Evolutionary conservation across 2,329 filamentous ascomycete species (phyloP).

Genomic region (Botrytis fragariae): DNA sequence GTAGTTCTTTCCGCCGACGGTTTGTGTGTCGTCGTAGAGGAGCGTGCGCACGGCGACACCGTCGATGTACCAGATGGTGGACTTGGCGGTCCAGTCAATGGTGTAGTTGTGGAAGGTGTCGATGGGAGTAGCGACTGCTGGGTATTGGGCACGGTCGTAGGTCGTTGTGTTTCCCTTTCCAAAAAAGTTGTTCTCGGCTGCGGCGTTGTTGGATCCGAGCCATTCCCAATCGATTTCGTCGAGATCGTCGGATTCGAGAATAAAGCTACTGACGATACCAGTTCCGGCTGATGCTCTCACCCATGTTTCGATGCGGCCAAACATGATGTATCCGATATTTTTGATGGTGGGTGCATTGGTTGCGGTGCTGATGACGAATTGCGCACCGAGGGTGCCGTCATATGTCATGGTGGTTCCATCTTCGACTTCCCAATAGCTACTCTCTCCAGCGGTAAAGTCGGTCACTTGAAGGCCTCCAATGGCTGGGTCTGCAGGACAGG

Average conservation of each 20-base stretch:
- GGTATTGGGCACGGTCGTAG: constrained; percentile 47
- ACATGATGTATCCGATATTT: constrained; percentile 51
- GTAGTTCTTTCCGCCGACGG: constrained; percentile 53
- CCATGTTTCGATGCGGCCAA: constrained; percentile 49
- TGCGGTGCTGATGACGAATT: constrained; percentile 49
- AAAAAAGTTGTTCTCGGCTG: constrained; percentile 52
- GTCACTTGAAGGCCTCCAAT: constrained; percentile 42
- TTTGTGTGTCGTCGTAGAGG: constrained; percentile 45
- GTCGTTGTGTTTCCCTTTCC: constrained; percentile 53
- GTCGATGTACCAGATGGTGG: constrained; percentile 60
- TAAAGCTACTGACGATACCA: constrained; percentile 51
- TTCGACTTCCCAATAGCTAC: constrained; percentile 56
- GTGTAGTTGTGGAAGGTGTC: constrained; percentile 61
- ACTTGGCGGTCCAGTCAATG: constrained; percentile 62
- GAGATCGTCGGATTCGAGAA: constrained; percentile 50
- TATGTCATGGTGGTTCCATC: constrained; percentile 44
- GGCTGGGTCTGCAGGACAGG: constrained; percentile 45
- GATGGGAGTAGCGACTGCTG: constrained; percentile 38
- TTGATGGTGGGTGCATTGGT: constrained; percentile 48
- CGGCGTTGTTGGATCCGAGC: constrained; percentile 37
- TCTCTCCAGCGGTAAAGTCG: constrained; percentile 45
- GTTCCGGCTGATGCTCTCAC: constrained; percentile 47
- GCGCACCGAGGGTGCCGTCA: constrained; percentile 44
- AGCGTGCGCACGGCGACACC: constrained; percentile 47
- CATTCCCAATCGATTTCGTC: constrained; percentile 55